Evolutionary conservation across 352 stramenopile genomes (phyloP).

Genomic region (Globisporangium okanoganense): DNA sequence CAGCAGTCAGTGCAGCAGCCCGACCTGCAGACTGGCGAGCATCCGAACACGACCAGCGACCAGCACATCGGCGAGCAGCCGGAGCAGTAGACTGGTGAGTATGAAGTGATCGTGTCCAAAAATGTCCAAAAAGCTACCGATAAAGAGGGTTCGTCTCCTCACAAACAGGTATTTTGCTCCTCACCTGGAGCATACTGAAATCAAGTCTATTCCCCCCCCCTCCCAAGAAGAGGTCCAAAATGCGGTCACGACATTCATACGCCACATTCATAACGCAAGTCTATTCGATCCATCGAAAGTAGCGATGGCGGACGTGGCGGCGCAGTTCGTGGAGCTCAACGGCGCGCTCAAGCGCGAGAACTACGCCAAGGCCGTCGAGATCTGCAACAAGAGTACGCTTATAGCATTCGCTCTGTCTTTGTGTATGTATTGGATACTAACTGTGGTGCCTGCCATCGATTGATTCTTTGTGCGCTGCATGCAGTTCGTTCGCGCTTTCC

Average conservation of each 20-base stretch:
- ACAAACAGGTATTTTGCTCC: neutral
- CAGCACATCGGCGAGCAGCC: too few relatives aligned
- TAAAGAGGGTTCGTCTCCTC: neutral
- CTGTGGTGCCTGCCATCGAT: neutral
- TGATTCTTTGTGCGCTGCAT: neutral
- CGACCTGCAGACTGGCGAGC: too few relatives aligned
- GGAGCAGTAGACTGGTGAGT: too few relatives aligned
- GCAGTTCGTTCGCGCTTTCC: slow-evolving; percentile 70
- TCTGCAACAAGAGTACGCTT: slow-evolving; percentile 85
- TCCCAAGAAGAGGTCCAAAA: slow-evolving; percentile 1
- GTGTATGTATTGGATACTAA: neutral
- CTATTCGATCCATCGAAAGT: neutral
- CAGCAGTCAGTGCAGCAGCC: too few relatives aligned
- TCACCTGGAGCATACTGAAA: neutral
- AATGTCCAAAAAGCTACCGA: neutral
- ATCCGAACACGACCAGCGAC: too few relatives aligned
- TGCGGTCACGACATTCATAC: neutral
- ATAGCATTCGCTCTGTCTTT: neutral
- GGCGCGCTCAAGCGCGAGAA: slow-evolving; percentile 72
- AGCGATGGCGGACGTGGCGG: slow-evolving; percentile 29
- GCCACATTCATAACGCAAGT: neutral
- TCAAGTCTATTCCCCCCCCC: neutral
- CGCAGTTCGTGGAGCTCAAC: slow-evolving; percentile 76
- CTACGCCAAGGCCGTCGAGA: slow-evolving; percentile 73
- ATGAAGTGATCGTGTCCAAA: neutral